A percentile compares a stretch with the other conserved stretches of the same genome.
These are phyloP conservation scores for Lichtheimia ramosa DNA, from an alignment of 371 early-diverging fungal species.

Conservation along the genomic window DNA sequence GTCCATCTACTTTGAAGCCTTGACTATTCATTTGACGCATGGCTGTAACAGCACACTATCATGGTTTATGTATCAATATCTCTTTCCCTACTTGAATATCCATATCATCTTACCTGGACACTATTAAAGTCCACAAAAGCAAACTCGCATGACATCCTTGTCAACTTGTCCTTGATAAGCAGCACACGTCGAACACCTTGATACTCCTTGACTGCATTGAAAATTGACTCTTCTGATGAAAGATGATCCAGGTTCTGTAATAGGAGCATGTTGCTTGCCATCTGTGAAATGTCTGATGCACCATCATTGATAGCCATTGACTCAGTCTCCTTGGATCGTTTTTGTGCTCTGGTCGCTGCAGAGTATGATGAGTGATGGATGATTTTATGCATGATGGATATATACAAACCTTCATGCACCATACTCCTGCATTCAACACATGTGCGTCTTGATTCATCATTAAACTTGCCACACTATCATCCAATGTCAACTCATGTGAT, in stretches of 20 bases:
- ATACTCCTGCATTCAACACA: constrained; percentile 36
- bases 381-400: too few species aligned
- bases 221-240: constrained; percentile 54
- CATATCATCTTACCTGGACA: constrained; percentile 21
- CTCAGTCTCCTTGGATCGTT: constrained; percentile 32
- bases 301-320: constrained; percentile 55
- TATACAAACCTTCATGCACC: too few species aligned
- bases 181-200: constrained; percentile 34
- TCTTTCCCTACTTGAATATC: background rate
- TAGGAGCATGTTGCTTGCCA: constrained; percentile 41
- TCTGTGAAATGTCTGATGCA: constrained; percentile 39
- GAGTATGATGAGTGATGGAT: background rate
- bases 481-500: background rate
- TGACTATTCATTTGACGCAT: constrained; percentile 18
- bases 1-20: constrained; percentile 42
- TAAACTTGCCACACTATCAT: constrained; percentile 37
- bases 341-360: constrained; percentile 26
- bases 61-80: background rate
- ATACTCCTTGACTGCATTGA: constrained; percentile 22
- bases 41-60: constrained; percentile 21
- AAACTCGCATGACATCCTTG: constrained; percentile 56
- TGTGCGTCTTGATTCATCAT: constrained; percentile 32
- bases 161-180: constrained; percentile 56
- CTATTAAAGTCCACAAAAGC: constrained; percentile 55
- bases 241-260: constrained; percentile 54